phyloP scores from a whole-genome alignment of 768 basidiomycete species.

The Kondoa malvinella region DNA sequence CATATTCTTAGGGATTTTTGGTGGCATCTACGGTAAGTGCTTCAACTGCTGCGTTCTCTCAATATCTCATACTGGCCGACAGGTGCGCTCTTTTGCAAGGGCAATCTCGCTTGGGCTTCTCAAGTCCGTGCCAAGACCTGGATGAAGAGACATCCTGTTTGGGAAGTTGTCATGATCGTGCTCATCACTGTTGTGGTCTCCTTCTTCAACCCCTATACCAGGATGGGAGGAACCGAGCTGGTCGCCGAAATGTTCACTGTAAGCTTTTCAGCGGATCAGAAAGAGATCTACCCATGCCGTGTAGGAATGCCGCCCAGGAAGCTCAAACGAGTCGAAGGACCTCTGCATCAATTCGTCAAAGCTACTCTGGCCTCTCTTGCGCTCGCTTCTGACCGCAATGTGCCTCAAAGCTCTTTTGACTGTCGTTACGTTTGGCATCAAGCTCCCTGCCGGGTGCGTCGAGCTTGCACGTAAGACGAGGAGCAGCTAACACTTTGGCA shows the following conservation, averaged over 20 bases:
- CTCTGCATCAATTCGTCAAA: conserved; percentile 45
- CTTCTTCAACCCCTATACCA: conserved; percentile 74
- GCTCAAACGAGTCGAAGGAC: conserved; percentile 39
- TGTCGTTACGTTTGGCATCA: conserved; percentile 44
- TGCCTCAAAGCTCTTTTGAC: conserved; percentile 65
- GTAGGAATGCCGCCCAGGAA: too few species aligned
- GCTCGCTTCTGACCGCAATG: conserved; percentile 55
- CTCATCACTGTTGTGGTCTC: conserved; percentile 53
- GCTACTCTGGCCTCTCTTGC: conserved; percentile 47
- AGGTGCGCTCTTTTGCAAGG: conserved; percentile 77
- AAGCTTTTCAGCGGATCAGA: background rate
- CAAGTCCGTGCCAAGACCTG: conserved; percentile 65
- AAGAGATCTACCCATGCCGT: too few species aligned
- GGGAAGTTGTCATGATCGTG: conserved; percentile 65
- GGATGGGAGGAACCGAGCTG: conserved; percentile 89
- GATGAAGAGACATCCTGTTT: conserved; percentile 57
- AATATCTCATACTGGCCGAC: too few species aligned
- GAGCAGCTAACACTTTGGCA: conserved; percentile 46
- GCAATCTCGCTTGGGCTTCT: conserved; percentile 49
- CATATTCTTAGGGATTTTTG: conserved; percentile 69
- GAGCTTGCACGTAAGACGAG: too few species aligned
- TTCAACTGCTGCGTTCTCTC: too few species aligned
- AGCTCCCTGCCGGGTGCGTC: conserved; percentile 18
- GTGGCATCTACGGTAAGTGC: conserved; percentile 88
- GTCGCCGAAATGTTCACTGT: conserved; percentile 56